Evolutionary conservation across 176 grass and related monocot species (phyloP), one percentile per base, ranked within the genome.

Genomic region (Secale cereale): DNA sequence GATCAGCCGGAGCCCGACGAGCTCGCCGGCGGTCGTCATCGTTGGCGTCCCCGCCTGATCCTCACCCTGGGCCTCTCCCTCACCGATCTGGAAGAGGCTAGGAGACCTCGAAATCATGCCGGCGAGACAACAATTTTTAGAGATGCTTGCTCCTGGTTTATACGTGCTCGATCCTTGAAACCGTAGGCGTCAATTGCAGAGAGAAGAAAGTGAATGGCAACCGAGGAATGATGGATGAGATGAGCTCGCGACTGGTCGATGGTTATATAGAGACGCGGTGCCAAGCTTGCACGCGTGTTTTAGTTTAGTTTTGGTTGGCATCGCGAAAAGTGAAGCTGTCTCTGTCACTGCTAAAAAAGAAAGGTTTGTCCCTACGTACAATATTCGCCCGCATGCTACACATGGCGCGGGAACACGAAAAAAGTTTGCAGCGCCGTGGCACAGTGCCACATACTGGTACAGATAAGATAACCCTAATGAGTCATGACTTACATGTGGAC

Each of bases 1-100:
- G 83, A 97, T 85, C 66, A 97, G 74, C 23, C 78, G 83, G 64
- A 97, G 90, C 22, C 92, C 94, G 0, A 92, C 90, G 26, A 88
- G 60, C 33, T 89, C 80, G 59, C 76, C 68, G 68, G 85, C 48
- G 3, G n/a, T 37, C 27, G n/a, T 2, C 74, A 22, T 56, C 30
- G 78, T 5, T 29, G 15, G 0, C 28, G 54, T 0, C 45, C 7
- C 13, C 43, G 36, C 36, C 52, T 11, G 22, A 16, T 41, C 36
- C 52, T 25, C 13, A 10, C 30, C 57, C 37, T 25, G 69, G 11
- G 4, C 48, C 9, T 56, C 14, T 5, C 56, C 82, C 28, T 88
- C 87, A 12, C 74, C 84, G 59, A 90, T 64, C 15, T 83, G 74
- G 75, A 90, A 86, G 26, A 90, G 74, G 16, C 84, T 86, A 0